These are phyloP conservation scores for Caryopteris hybrid DNA, from an alignment of 305 asterid species.

Conservation along the genomic window DNA sequence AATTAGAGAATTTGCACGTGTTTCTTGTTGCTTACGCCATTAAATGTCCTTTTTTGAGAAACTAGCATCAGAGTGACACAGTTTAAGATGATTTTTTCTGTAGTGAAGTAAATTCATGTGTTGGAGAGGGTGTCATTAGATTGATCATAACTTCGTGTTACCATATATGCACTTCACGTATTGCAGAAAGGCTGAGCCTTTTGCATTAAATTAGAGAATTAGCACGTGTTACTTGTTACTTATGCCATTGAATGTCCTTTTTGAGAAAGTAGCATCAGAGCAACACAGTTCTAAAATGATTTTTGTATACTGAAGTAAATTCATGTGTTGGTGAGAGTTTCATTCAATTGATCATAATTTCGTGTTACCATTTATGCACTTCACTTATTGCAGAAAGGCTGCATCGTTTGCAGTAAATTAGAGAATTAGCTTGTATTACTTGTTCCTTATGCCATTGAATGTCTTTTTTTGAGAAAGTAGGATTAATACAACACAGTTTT, in stretches of 20 bases:
- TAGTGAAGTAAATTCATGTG: neutral
- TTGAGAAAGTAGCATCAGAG: neutral
- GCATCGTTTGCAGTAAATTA: neutral
- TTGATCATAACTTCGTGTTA: conserved; percentile 1
- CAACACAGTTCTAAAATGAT: neutral
- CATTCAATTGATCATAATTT: conserved; percentile 3
- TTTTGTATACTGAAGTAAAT: neutral
- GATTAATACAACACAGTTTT: neutral
- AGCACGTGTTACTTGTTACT: neutral
- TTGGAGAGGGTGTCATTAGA: neutral
- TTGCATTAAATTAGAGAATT: neutral
- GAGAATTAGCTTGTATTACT: neutral
- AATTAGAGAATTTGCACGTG: neutral
- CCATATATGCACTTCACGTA: neutral
- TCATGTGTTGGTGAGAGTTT: neutral
- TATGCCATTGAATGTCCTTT: neutral
- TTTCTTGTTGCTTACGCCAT: conserved; percentile 2
- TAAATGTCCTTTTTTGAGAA: neutral
- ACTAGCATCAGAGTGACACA: neutral
- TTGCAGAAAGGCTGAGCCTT: neutral
- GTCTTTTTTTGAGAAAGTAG: neutral
- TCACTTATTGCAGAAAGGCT: neutral
- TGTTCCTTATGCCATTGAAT: conserved; percentile 1
- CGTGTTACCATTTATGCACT: neutral
- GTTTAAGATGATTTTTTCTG: neutral